Evolutionary conservation across 2,329 filamentous ascomycete species (phyloP).

Genomic region (Stachybotrys echinatus): DNA sequence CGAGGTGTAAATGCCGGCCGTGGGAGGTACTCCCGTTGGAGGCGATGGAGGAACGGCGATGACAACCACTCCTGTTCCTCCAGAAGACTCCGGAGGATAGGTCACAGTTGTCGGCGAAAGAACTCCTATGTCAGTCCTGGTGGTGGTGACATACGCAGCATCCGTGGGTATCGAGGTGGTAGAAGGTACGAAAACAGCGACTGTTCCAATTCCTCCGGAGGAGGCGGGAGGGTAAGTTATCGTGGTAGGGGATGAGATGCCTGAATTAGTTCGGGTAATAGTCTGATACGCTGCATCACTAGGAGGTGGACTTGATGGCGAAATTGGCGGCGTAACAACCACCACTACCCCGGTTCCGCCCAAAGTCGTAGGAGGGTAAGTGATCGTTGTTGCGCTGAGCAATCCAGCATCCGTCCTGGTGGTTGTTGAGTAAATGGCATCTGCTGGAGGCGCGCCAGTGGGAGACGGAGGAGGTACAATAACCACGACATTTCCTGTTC

Average conservation of each 20-base stretch:
- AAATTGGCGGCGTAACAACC: not conserved
- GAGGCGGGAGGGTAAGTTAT: not conserved
- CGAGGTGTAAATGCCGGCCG: not conserved
- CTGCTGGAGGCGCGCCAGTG: not conserved
- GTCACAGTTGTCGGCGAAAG: not conserved
- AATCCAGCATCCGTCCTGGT: not conserved
- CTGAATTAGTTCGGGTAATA: not conserved
- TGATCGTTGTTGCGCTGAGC: not conserved
- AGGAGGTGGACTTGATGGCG: not conserved
- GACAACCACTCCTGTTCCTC: not conserved
- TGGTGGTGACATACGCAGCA: not conserved
- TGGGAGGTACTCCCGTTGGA: not conserved
- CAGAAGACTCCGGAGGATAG: not conserved
- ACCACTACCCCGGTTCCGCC: not conserved
- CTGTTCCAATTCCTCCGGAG: not conserved
- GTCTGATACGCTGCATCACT: not conserved
- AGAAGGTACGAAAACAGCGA: not conserved
- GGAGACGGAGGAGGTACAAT: not conserved
- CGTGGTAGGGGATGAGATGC: not conserved
- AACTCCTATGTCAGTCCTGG: not conserved
- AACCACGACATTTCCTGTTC: not conserved
- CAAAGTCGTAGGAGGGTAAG: not conserved
- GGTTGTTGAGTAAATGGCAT: not conserved
- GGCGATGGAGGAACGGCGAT: not conserved
- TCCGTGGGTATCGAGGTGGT: not conserved